Conservation (phyloP, 495 filamentous ascomycete species). For the Annulohypoxylon maeteangense region DNA sequence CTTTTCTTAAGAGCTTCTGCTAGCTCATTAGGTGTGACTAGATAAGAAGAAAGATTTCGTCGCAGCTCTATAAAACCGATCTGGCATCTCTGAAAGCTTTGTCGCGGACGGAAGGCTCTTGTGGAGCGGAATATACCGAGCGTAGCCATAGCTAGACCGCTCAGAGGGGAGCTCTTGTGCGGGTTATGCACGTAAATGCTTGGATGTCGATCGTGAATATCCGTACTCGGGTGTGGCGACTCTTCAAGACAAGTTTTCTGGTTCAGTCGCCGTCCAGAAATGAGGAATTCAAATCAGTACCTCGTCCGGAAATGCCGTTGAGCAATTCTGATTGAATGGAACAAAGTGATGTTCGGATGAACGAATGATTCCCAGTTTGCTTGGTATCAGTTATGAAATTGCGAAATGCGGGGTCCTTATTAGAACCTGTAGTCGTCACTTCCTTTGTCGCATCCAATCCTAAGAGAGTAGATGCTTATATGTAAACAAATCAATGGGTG, state of each 20-base stretch:
- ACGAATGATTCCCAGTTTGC: constrained; percentile 30
- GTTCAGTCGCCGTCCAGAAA: constrained; percentile 19
- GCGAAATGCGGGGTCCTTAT: constrained; percentile 34
- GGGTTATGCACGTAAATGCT: constrained; percentile 18
- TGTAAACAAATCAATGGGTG: constrained; percentile 13
- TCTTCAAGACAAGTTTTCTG: constrained; percentile 1
- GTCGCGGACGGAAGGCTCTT: constrained; percentile 50
- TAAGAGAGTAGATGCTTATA: neutral
- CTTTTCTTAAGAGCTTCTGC: constrained; percentile 80
- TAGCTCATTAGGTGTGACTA: constrained; percentile 87
- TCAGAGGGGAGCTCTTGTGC: constrained; percentile 28
- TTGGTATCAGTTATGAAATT: constrained; percentile 18
- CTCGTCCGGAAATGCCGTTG: constrained; percentile 19
- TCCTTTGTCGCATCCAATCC: constrained; percentile 21
- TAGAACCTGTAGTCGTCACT: constrained; percentile 19
- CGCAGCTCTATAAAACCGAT: constrained; percentile 37
- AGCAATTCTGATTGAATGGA: constrained; percentile 25
- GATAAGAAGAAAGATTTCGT: constrained; percentile 75
- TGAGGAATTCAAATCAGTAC: constrained; percentile 28
- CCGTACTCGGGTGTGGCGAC: constrained; percentile 12
- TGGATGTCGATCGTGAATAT: constrained; percentile 19
- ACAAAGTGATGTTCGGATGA: constrained; percentile 34
- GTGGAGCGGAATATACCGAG: constrained; percentile 51
- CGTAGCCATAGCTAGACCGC: constrained; percentile 51
- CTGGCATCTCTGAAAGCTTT: constrained; percentile 36